These are phyloP conservation scores for Decorospora gaudefroyi DNA, from an alignment of 2,329 filamentous ascomycete species.

Conservation along the genomic window DNA sequence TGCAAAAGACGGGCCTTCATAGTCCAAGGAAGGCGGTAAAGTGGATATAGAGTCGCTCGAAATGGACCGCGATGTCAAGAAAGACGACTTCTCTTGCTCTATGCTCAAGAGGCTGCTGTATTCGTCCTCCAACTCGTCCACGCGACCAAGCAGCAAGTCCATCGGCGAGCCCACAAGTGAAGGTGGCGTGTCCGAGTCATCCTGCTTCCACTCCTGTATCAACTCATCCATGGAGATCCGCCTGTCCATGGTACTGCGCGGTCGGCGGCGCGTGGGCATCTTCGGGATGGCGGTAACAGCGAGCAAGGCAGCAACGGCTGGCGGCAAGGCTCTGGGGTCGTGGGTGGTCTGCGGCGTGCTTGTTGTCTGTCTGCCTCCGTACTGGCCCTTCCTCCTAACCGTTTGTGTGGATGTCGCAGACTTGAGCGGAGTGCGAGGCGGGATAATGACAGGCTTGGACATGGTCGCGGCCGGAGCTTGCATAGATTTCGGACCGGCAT, in stretches of 20 bases:
- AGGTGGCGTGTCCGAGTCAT: conserved; percentile 47
- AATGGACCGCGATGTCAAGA: conserved; percentile 52
- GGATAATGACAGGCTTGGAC: conserved; percentile 52
- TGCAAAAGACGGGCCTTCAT: conserved; percentile 53
- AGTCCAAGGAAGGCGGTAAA: conserved; percentile 50
- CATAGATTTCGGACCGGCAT: conserved; percentile 11
- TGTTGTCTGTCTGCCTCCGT: conserved; percentile 34
- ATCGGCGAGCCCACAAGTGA: conserved; percentile 54
- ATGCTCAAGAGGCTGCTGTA: conserved; percentile 51
- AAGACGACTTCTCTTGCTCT: conserved; percentile 49
- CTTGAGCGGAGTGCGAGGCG: conserved; percentile 41
- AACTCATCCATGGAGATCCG: conserved; percentile 61
- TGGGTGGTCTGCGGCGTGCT: conserved; percentile 43
- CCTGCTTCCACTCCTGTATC: conserved; percentile 59
- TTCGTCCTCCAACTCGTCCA: conserved; percentile 53
- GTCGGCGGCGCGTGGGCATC: conserved; percentile 50
- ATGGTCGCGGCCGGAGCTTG: conserved; percentile 26
- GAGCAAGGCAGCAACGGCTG: conserved; percentile 62
- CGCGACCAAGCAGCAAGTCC: conserved; percentile 61
- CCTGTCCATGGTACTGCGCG: conserved; percentile 49
- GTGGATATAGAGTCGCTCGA: conserved; percentile 64
- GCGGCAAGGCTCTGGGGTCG: conserved; percentile 54
- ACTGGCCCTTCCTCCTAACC: conserved; percentile 38
- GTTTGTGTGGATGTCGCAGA: conserved; percentile 39
- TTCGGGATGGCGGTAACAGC: conserved; percentile 64